Conservation (phyloP, 176 grass and related monocot genomes). For the bread wheat (Triticum aestivum) region DNA sequence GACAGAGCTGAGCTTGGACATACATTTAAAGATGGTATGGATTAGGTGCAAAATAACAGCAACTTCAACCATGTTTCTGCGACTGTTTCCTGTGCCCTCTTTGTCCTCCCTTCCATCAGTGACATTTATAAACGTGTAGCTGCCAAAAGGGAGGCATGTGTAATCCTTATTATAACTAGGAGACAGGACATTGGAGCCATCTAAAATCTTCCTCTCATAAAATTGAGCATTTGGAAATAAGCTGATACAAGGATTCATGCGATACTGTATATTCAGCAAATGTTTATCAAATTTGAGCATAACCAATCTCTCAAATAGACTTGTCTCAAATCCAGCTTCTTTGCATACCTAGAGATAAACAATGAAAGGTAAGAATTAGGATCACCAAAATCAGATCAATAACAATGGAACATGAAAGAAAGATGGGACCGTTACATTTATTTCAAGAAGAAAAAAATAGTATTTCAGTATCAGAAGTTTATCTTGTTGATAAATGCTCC, state of each 20-base stretch:
- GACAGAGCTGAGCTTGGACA: background rate
- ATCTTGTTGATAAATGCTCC: background rate
- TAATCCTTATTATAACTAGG: conserved; percentile 54
- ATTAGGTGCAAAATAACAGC: conserved; percentile 55
- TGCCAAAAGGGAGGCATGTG: conserved; percentile 32
- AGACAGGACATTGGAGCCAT: conserved; percentile 58
- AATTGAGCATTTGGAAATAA: conserved; percentile 68
- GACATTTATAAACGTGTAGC: conserved; percentile 65
- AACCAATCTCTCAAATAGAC: conserved; percentile 72
- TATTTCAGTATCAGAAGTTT: background rate
- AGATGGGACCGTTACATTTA: background rate
- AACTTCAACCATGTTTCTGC: conserved; percentile 74
- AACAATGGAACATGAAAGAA: background rate
- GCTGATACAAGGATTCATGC: conserved; percentile 76
- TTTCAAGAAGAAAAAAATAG: background rate
- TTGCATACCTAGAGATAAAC: conserved; percentile 53
- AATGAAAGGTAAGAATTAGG: background rate
- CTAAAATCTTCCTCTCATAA: conserved; percentile 58
- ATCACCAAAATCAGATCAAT: background rate
- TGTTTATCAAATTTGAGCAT: conserved; percentile 47
- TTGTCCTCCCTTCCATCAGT: conserved; percentile 65
- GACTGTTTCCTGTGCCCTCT: conserved; percentile 51
- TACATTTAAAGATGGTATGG: conserved; percentile 61
- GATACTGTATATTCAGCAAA: conserved; percentile 74
- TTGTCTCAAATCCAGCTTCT: conserved; percentile 64